Evolutionary conservation across 345 rosid species (phyloP).

Genomic region (Chamaenerion angustifolium): DNA sequence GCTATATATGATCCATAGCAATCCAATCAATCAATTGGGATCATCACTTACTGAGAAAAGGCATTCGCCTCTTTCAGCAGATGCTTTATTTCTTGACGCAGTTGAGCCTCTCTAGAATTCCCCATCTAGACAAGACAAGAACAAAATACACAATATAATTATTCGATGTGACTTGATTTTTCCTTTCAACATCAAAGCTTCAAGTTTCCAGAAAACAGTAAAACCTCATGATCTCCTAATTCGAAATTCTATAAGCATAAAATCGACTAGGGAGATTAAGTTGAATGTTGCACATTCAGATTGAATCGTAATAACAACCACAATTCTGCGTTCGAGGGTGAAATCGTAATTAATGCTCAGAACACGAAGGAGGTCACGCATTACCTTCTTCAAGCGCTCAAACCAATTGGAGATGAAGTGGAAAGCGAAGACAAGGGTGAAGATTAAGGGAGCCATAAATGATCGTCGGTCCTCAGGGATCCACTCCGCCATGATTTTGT

Average conservation of each 20-base stretch:
- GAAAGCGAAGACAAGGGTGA: conserved; percentile 34
- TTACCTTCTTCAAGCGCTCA: conserved; percentile 34
- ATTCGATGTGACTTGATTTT: not conserved
- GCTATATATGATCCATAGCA: not conserved
- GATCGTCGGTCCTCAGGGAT: conserved; percentile 18
- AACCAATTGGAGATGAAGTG: conserved; percentile 31
- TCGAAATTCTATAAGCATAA: no score
- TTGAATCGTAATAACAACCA: no score
- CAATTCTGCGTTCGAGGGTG: no score
- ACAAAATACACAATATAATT: not conserved
- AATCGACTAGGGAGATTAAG: no score
- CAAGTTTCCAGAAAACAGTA: no score
- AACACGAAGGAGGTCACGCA: not conserved
- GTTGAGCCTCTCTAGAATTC: conserved; percentile 31
- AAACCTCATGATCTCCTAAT: no score
- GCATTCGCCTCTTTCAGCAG: conserved; percentile 64
- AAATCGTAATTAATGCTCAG: no score
- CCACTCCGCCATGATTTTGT: conserved; percentile 19
- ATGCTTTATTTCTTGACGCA: conserved; percentile 58
- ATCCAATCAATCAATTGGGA: not conserved
- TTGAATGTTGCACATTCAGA: no score
- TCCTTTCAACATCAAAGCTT: no score
- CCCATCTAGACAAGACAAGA: conserved; percentile 1
- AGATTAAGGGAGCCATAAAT: conserved; percentile 45
- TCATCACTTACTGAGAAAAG: conserved; percentile 48